Evolutionary conservation across 352 stramenopile species (phyloP).

Genomic region (Pythium guiyangense): DNA sequence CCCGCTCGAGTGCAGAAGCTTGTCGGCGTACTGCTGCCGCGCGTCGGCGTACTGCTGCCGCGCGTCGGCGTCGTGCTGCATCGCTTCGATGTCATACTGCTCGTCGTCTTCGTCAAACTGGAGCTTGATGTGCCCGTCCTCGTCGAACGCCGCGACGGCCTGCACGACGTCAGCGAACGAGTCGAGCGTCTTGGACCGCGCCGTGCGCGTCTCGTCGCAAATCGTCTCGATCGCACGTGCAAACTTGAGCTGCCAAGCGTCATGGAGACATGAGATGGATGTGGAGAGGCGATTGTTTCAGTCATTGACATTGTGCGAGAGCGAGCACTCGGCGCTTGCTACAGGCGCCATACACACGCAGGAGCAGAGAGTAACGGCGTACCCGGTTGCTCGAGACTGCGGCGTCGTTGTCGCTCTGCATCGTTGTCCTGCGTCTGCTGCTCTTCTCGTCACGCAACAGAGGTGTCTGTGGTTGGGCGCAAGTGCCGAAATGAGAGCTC

Average conservation of each 20-base stretch:
- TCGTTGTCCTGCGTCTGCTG: background rate
- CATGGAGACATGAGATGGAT: too few species aligned
- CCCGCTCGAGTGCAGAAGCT: constrained; percentile 5
- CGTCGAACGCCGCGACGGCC: constrained; percentile 10
- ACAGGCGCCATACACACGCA: background rate
- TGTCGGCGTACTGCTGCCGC: constrained; percentile 6
- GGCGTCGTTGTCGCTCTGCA: background rate
- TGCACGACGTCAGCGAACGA: constrained; percentile 16
- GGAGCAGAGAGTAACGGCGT: background rate
- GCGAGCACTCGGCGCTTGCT: background rate
- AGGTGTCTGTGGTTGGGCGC: background rate
- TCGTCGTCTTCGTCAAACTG: constrained; percentile 35
- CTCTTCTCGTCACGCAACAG: too few species aligned
- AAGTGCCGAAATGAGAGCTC: background rate
- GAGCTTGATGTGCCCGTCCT: constrained; percentile 29
- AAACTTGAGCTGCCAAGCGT: constrained; percentile 7
- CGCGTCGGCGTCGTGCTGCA: constrained; percentile 9
- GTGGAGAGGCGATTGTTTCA: background rate
- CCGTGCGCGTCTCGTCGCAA: constrained; percentile 7
- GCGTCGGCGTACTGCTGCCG: constrained; percentile 5
- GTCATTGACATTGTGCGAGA: too few species aligned
- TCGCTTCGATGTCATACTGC: constrained; percentile 17
- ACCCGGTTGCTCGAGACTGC: constrained; percentile 1
- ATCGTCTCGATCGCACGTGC: constrained; percentile 8
- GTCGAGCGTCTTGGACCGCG: constrained; percentile 6